These are phyloP conservation scores for Trichopus zeylanicus DNA, from an alignment of 116 monocot genomes.

Conservation along the genomic window DNA sequence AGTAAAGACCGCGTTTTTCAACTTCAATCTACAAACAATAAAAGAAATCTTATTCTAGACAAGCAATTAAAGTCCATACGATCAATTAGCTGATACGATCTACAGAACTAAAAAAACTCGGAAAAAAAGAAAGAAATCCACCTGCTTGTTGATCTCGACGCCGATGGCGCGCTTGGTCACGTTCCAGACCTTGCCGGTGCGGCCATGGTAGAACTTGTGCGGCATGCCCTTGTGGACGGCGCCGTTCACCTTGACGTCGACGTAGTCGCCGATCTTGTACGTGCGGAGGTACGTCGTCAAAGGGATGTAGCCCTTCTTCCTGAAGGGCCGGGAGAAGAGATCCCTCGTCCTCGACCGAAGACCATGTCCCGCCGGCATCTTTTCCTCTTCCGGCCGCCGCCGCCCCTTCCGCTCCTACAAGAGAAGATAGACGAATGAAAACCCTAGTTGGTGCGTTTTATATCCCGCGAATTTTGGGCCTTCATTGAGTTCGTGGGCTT, in stretches of 20 bases:
- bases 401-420: too few species aligned
- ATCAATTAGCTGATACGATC: neutral
- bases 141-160: slow-evolving; percentile 29
- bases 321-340: slow-evolving; percentile 31
- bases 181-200: slow-evolving; percentile 29
- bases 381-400: neutral
- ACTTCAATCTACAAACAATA: too few species aligned
- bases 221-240: slow-evolving; percentile 33
- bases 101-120: neutral
- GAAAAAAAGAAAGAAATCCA: neutral
- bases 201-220: slow-evolving; percentile 30
- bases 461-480: too few species aligned
- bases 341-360: slow-evolving; percentile 33
- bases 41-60: too few species aligned
- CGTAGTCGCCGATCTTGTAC: slow-evolving; percentile 18
- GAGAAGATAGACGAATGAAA: too few species aligned
- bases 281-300: slow-evolving; percentile 23
- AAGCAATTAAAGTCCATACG: neutral
- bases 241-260: slow-evolving; percentile 28
- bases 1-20: too few species aligned
- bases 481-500: too few species aligned
- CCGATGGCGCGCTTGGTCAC: slow-evolving; percentile 33
- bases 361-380: slow-evolving; percentile 38
- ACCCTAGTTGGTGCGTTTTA: too few species aligned
- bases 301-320: slow-evolving; percentile 41